Percentiles rank a stretch among this genome's conserved stretches.
Evolutionary conservation across 2,329 filamentous ascomycete genomes (phyloP).

Genomic region (Calonectria pauciramosa): DNA sequence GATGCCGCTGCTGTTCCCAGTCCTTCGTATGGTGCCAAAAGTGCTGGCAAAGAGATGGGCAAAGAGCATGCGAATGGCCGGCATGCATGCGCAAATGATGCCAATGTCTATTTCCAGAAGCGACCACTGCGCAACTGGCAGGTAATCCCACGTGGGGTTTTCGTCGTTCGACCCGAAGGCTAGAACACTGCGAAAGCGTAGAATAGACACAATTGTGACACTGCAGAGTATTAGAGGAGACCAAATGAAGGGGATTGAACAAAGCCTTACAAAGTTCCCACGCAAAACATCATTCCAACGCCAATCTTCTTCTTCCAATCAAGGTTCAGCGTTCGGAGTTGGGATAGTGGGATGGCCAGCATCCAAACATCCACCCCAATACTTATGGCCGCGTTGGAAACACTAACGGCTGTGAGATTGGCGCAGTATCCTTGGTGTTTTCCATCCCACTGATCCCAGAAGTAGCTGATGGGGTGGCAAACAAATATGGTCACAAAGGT

Average conservation of each 20-base stretch:
- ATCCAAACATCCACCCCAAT: slow-evolving; percentile 67
- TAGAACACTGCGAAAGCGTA: background rate
- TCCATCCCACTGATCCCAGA: slow-evolving; percentile 68
- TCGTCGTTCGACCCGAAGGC: background rate
- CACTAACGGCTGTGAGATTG: slow-evolving; percentile 63
- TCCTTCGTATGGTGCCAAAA: slow-evolving; percentile 29
- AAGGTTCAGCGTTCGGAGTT: slow-evolving; percentile 58
- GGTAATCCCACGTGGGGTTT: slow-evolving; percentile 53
- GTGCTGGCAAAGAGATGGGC: slow-evolving; percentile 55
- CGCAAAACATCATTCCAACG: slow-evolving; percentile 58
- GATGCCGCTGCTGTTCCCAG: background rate
- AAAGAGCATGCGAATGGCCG: slow-evolving; percentile 51
- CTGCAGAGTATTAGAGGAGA: background rate
- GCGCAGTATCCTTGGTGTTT: slow-evolving; percentile 62
- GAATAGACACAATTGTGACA: background rate
- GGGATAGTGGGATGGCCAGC: slow-evolving; percentile 63
- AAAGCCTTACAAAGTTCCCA: slow-evolving; percentile 59
- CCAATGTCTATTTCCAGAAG: slow-evolving; percentile 55
- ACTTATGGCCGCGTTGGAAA: slow-evolving; percentile 65
- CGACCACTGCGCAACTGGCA: slow-evolving; percentile 52
- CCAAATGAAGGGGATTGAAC: too few species aligned
- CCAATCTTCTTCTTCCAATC: slow-evolving; percentile 60
- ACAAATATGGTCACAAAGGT: slow-evolving; percentile 61
- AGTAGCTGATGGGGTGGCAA: slow-evolving; percentile 64
- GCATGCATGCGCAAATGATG: slow-evolving; percentile 56